Conservation (phyloP, 192 early-diverging fungal genomes). For the Cetraspora pellucida region DNA sequence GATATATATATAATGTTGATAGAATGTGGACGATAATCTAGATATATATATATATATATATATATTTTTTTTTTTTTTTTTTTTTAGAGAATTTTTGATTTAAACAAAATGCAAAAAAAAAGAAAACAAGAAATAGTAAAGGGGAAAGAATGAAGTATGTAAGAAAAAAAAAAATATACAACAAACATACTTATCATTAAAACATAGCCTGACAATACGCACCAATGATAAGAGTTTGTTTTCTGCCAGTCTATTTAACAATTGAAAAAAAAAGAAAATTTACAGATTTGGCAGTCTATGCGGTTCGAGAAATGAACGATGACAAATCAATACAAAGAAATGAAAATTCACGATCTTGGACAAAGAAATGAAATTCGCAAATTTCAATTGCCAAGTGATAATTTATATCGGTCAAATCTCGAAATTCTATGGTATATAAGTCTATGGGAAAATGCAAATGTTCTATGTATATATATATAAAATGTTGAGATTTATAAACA, state of each 20-base stretch:
- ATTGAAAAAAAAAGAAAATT: conserved; percentile 2
- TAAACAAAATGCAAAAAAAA: conserved; percentile 1
- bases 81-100: background rate
- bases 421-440: conserved; percentile 25
- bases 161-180: conserved; percentile 17
- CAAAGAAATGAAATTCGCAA: background rate
- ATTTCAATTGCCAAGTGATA: background rate
- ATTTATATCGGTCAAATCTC: background rate
- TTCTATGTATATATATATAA: conserved; percentile 24
- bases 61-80: conserved; percentile 3
- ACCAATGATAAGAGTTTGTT: conserved; percentile 2
- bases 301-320: background rate
- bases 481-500: conserved; percentile 22
- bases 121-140: background rate
- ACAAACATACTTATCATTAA: background rate
- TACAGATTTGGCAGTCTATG: conserved; percentile 24
- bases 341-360: background rate
- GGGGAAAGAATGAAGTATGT: background rate
- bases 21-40: background rate
- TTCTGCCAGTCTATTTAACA: conserved; percentile 23
- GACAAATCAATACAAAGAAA: background rate
- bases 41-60: background rate
- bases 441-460: conserved; percentile 18
- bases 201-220: too few relatives aligned
- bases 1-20: conserved; percentile 6